Conservation (phyloP, 768 basidiomycete species). For the Cyathus striatus region DNA sequence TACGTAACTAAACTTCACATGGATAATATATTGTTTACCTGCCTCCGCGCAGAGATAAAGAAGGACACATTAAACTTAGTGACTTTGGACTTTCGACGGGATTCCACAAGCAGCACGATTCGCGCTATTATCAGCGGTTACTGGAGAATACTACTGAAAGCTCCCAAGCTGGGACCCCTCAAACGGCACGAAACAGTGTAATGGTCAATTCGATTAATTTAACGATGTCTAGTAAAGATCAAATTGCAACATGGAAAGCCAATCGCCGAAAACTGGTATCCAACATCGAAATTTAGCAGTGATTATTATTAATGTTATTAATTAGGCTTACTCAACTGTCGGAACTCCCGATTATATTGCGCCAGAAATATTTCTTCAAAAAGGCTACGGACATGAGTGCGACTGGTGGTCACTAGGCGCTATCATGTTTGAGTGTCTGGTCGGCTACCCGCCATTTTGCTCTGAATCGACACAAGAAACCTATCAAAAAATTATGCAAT, state of each 20-base stretch:
- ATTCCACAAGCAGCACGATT: slow-evolving; percentile 97
- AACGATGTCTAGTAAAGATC: slow-evolving; percentile 90
- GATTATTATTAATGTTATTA: not conserved
- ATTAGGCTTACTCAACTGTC: slow-evolving; percentile 93
- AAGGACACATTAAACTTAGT: slow-evolving; percentile 95
- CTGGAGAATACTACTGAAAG: slow-evolving; percentile 62
- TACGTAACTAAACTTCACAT: slow-evolving; percentile 39
- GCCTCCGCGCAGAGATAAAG: slow-evolving; percentile 57
- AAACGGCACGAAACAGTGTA: slow-evolving; percentile 81
- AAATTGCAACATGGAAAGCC: slow-evolving; percentile 98
- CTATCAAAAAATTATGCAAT: slow-evolving; percentile 96
- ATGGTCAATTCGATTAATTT: slow-evolving; percentile 97
- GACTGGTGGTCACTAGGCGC: slow-evolving; percentile 99
- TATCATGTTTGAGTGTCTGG: slow-evolving; percentile 97
- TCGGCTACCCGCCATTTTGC: slow-evolving; percentile 97
- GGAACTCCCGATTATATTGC: slow-evolving; percentile 97
- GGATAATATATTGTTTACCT: slow-evolving; percentile 1
- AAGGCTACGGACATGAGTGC: slow-evolving; percentile 97
- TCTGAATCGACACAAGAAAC: slow-evolving; percentile 95
- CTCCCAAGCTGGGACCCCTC: slow-evolving; percentile 33
- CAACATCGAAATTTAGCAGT: not conserved
- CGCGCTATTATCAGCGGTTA: slow-evolving; percentile 88
- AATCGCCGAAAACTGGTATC: slow-evolving; percentile 88
- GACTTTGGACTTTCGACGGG: slow-evolving; percentile 99
- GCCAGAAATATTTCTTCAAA: slow-evolving; percentile 93